Evolutionary conservation across 2,329 filamentous ascomycete genomes (phyloP).

Genomic region (Salinomyces thailandicus): DNA sequence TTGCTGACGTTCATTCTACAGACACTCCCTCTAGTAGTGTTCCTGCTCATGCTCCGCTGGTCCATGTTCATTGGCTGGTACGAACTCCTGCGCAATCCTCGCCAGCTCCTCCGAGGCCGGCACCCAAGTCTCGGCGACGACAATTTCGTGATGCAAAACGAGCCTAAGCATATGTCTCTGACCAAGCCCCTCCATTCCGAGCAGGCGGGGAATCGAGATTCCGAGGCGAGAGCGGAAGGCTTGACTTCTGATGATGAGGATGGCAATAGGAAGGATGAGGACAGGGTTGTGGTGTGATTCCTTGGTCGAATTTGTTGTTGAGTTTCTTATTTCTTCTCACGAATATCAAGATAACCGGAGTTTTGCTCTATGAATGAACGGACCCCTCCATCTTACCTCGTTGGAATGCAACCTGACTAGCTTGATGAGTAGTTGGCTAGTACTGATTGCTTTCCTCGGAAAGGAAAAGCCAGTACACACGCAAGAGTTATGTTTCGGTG

Average conservation of each 20-base stretch:
- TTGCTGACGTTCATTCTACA: no score
- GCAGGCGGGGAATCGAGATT: constrained; percentile 1
- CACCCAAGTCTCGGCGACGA: constrained; percentile 4
- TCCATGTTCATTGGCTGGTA: constrained; percentile 68
- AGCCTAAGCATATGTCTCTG: constrained; percentile 7
- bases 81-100: constrained; percentile 37
- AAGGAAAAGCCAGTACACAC: no score
- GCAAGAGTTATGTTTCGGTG: no score
- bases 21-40: constrained; percentile 68
- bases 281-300: constrained; percentile 1
- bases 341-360: no score
- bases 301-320: no score
- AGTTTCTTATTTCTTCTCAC: no score
- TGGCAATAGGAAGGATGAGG: constrained; percentile 2
- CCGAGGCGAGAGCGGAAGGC: not conserved
- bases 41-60: constrained; percentile 62
- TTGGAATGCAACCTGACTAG: no score
- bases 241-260: not conserved
- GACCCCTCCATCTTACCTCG: no score
- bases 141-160: constrained; percentile 6
- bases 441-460: no score
- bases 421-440: no score
- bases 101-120: constrained; percentile 4
- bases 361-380: no score
- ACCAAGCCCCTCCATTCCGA: constrained; percentile 4